phyloP scores from a whole-genome alignment of 2,329 filamentous ascomycete genomes.

The Pyrenophora graminea region DNA sequence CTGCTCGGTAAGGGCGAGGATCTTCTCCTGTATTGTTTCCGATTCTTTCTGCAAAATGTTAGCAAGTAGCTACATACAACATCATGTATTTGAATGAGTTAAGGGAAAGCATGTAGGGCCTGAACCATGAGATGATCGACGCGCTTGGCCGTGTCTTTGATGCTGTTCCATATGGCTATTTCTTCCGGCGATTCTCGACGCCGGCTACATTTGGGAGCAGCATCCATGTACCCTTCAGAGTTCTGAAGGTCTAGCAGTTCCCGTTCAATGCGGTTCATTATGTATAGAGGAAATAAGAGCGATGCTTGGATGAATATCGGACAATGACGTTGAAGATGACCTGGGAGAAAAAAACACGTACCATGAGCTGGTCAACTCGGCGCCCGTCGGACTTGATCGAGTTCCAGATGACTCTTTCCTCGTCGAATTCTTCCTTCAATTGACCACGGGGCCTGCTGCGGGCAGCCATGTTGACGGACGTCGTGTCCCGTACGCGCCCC shows the following conservation, averaged over 20 bases:
- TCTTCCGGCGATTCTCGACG: too few species aligned
- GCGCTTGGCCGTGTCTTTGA: not conserved
- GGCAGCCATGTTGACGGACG: constrained; percentile 48
- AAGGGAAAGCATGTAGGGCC: not conserved
- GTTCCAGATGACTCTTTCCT: constrained; percentile 56
- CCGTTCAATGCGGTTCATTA: not conserved
- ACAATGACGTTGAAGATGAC: not conserved
- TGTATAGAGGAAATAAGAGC: not conserved
- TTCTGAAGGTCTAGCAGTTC: too few species aligned
- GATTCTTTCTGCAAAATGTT: constrained; percentile 34
- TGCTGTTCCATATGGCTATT: not conserved
- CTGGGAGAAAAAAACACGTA: constrained; percentile 36
- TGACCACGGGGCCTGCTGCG: constrained; percentile 51
- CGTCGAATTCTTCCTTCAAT: constrained; percentile 56
- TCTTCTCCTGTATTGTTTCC: constrained; percentile 38
- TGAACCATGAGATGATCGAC: not conserved
- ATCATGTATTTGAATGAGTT: not conserved
- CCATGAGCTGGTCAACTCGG: constrained; percentile 53
- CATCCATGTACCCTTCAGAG: too few species aligned
- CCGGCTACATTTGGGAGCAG: too few species aligned
- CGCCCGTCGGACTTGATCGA: constrained; percentile 52
- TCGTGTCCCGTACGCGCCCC: constrained; percentile 12
- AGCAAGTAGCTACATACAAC: not conserved
- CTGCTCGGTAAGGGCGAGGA: constrained; percentile 34
- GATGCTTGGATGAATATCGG: not conserved